Evolutionary conservation across 2,329 filamentous ascomycete genomes (phyloP).

Genomic region (Coleophoma crateriformis): DNA sequence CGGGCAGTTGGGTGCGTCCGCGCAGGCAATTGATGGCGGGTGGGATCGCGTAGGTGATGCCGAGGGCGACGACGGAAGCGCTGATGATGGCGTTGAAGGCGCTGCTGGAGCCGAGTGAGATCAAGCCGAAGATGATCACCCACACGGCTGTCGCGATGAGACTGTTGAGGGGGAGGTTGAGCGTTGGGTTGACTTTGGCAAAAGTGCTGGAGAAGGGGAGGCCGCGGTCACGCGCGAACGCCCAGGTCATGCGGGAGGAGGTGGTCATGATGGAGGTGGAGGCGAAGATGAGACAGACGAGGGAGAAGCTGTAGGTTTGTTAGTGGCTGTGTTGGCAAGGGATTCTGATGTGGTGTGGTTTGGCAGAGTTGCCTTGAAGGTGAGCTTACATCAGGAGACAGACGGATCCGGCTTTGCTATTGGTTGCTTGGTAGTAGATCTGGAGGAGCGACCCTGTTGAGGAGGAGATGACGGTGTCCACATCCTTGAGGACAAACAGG

Average conservation of each 20-base stretch:
- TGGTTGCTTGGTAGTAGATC: constrained; percentile 42
- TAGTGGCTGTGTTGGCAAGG: no score
- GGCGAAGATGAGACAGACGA: constrained; percentile 59
- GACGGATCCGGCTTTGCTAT: constrained; percentile 27
- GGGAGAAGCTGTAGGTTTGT: constrained; percentile 38
- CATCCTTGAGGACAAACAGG: constrained; percentile 42
- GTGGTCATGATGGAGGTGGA: constrained; percentile 61
- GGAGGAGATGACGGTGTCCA: constrained; percentile 38
- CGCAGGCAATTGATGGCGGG: constrained; percentile 63
- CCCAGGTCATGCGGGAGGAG: constrained; percentile 60
- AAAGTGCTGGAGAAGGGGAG: constrained; percentile 57
- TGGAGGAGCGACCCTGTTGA: constrained; percentile 42
- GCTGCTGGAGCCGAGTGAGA: constrained; percentile 61
- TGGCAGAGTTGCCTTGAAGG: no score
- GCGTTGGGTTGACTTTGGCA: constrained; percentile 51
- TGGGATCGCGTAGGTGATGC: constrained; percentile 69
- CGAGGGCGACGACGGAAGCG: constrained; percentile 65
- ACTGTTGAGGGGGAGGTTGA: constrained; percentile 62
- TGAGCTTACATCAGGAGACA: constrained; percentile 13
- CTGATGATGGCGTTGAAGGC: constrained; percentile 70
- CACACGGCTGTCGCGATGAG: constrained; percentile 53
- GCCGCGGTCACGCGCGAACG: constrained; percentile 62
- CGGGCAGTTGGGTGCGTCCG: constrained; percentile 60
- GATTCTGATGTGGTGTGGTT: no score
- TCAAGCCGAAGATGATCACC: constrained; percentile 61